Evolutionary conservation across 1,284 basidiomycete species (phyloP), one percentile per base, ranked within the genome.

Genomic region (Ganoderma multipileum): DNA sequence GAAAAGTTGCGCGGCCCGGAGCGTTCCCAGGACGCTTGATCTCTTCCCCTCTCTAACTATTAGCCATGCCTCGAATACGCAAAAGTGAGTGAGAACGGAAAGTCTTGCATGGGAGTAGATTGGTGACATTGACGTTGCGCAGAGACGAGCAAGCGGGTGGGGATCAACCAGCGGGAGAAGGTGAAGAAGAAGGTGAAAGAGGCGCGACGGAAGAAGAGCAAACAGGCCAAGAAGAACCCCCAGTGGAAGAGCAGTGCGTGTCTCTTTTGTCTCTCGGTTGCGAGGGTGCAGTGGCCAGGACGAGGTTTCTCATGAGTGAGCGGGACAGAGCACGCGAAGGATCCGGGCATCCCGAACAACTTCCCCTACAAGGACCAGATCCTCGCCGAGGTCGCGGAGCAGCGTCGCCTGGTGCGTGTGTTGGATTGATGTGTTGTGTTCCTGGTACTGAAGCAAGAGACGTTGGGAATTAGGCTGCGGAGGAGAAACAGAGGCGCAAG

Each of bases 311-410:
- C 12, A 63, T 47, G 7, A 28, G 30, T 38, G 52, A 20, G 28
- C 33, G 18, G 58, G 36, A 16, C 30, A 87, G 87, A 94, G 85
- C 90, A 87, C 79, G 89, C 85, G 81, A 95, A 91, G 79, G 97
- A 99, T 79, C 95, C 94, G 33, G 98, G 98, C 60, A 97, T 99
- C 70, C 97, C 97, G n/a, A 98, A 94, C 82, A 92, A 91, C 71
- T 98, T 97, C 83, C 97, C 97, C 3, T 98, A 93, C 88, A 99
- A 99, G 84, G 97, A 98, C 79, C 92, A 97, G 81, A 92, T 99
- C 68, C 85, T 99, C 54, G 95, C 95, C 18, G 97, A 99, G 78
- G 87, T 96, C 54, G 91, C 91, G 57, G 93, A 94, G 73, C 87
- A 94, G 78, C 89, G 95, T 71, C 86, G 92, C 76, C 80, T 85